Evolutionary conservation across 192 early-diverging fungal genomes (phyloP).

Genomic region (Phlyctochytrium planicorne): DNA sequence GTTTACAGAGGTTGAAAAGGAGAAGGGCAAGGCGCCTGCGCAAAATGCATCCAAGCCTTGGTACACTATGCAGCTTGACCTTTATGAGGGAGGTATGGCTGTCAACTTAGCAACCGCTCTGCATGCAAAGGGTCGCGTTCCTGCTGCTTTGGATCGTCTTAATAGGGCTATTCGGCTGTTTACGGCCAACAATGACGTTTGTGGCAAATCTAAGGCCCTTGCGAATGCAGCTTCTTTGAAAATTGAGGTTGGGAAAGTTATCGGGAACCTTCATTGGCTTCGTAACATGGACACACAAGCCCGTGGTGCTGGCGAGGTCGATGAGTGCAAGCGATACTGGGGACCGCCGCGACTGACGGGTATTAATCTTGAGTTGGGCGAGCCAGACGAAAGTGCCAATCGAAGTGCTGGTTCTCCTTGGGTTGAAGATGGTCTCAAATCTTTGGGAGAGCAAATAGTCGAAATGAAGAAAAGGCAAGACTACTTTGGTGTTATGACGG

Average conservation of each 20-base stretch:
- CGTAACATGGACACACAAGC: slow-evolving; percentile 42
- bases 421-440: slow-evolving; percentile 20
- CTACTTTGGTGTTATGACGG: slow-evolving; percentile 17
- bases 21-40: slow-evolving; percentile 13
- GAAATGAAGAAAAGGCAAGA: slow-evolving; percentile 16
- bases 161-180: slow-evolving; percentile 30
- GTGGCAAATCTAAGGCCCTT: slow-evolving; percentile 18
- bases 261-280: slow-evolving; percentile 45
- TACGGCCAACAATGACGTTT: slow-evolving; percentile 15
- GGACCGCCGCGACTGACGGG: slow-evolving; percentile 32
- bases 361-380: slow-evolving; percentile 25
- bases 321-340: slow-evolving; percentile 37
- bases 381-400: slow-evolving; percentile 26
- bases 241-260: slow-evolving; percentile 30
- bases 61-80: slow-evolving; percentile 12
- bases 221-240: slow-evolving; percentile 28
- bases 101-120: slow-evolving; percentile 38
- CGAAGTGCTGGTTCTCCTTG: slow-evolving; percentile 26
- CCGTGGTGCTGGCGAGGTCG: slow-evolving; percentile 31
- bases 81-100: slow-evolving; percentile 30
- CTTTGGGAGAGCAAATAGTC: slow-evolving; percentile 8
- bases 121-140: slow-evolving; percentile 38
- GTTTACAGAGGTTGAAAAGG: slow-evolving; percentile 15
- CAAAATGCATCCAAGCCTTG: background rate
- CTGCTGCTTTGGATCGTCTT: slow-evolving; percentile 31